Percentiles rank a stretch among this genome's conserved stretches.
Conservation (phyloP, 169 alveolate species). For the Plasmodium gonderi region DNA sequence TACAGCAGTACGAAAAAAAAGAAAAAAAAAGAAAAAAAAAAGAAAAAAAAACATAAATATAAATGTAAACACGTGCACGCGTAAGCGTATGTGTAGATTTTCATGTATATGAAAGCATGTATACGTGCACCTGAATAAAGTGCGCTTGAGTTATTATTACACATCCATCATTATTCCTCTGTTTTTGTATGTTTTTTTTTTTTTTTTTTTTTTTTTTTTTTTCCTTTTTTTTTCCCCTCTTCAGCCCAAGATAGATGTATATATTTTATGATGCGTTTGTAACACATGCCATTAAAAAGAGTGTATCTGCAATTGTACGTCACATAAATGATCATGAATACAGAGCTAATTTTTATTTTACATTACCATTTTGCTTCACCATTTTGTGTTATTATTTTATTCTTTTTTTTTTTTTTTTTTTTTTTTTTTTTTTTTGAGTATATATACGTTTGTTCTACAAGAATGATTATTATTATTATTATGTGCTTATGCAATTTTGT, state of each 20-base stretch:
- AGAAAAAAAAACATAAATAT: slow-evolving; percentile 5
- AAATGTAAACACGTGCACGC: not conserved
- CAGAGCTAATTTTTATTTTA: no score
- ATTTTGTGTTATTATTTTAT: no score
- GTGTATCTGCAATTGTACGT: no score
- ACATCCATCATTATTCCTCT: not conserved
- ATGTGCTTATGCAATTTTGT: no score
- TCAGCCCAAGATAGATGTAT: slow-evolving; percentile 21
- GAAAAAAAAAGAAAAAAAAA: not conserved
- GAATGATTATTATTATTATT: no score
- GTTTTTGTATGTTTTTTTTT: not conserved
- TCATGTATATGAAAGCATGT: not conserved
- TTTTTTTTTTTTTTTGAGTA: not conserved
- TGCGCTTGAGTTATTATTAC: not conserved
- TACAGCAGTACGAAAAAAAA: slow-evolving; percentile 73
- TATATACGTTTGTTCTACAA: not conserved
- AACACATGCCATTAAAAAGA: no score
- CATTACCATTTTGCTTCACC: no score
- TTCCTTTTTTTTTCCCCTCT: not conserved
- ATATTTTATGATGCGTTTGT: not conserved
- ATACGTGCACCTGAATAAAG: not conserved
- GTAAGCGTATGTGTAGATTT: not conserved
- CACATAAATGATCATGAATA: no score
- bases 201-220: not conserved
- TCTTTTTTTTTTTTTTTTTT: not conserved